phyloP scores from a whole-genome alignment of 2,329 filamentous ascomycete species.

The Pseudogymnoascus sp. region DNA sequence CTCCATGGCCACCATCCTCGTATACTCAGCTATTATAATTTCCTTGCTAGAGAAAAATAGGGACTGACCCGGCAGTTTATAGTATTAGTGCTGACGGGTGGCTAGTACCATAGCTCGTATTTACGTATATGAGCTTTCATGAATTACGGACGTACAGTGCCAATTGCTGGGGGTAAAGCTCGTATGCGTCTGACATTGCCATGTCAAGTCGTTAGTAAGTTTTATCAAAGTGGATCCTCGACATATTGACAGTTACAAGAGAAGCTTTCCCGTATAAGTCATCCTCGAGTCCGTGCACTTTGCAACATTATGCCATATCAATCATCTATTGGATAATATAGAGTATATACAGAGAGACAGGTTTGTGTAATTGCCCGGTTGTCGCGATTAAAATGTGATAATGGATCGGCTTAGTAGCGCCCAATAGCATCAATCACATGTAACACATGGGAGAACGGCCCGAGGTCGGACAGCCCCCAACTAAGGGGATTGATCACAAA shows the following conservation, averaged over 20 bases:
- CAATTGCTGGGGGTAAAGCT: background rate
- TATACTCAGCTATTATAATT: background rate
- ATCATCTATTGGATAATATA: background rate
- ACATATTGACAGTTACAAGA: background rate
- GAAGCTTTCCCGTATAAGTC: background rate
- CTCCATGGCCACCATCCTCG: background rate
- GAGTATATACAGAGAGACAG: background rate
- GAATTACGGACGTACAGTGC: background rate
- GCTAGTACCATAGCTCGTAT: background rate
- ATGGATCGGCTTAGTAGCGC: background rate
- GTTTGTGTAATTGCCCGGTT: background rate
- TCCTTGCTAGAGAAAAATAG: background rate
- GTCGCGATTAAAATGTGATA: background rate
- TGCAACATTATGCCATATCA: background rate
- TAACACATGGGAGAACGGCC: background rate
- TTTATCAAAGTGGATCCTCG: background rate
- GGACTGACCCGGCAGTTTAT: background rate
- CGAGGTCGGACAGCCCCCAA: background rate
- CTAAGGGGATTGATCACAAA: background rate
- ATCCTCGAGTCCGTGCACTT: background rate
- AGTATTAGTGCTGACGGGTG: background rate
- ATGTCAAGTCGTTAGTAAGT: background rate
- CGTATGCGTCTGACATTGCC: background rate
- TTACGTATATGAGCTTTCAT: background rate
- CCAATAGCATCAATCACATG: conserved; percentile 2